Conservation (phyloP, 2,329 filamentous ascomycete genomes). For the Hirsutella minnesotensis region DNA sequence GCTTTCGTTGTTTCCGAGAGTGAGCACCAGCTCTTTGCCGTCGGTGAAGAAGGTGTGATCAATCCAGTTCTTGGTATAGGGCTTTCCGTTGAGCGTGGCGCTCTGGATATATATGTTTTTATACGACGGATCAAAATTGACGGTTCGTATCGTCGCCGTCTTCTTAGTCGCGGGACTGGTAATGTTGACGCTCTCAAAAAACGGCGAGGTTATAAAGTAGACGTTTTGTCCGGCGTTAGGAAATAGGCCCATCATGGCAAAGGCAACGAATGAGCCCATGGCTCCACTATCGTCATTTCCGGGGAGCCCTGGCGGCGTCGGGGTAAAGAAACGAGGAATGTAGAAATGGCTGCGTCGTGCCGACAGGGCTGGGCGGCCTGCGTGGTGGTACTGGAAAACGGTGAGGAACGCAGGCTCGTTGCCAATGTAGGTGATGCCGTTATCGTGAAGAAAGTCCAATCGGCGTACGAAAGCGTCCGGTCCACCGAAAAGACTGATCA, state of each 20-base stretch:
- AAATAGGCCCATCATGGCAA: slow-evolving; percentile 60
- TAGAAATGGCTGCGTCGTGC: slow-evolving; percentile 47
- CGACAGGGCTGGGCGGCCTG: slow-evolving; percentile 46
- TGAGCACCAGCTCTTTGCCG: slow-evolving; percentile 52
- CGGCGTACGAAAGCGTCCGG: slow-evolving; percentile 42
- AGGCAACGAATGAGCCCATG: slow-evolving; percentile 55
- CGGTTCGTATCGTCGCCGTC: slow-evolving; percentile 44
- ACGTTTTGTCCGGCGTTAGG: slow-evolving; percentile 58
- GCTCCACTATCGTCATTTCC: slow-evolving; percentile 62
- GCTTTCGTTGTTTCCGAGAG: slow-evolving; percentile 50
- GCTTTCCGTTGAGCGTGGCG: slow-evolving; percentile 47
- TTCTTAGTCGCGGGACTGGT: slow-evolving; percentile 45
- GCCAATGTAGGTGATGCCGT: slow-evolving; percentile 53
- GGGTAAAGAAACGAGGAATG: slow-evolving; percentile 52
- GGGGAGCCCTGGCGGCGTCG: slow-evolving; percentile 46
- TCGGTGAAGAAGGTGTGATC: slow-evolving; percentile 55
- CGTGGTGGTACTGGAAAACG: slow-evolving; percentile 60
- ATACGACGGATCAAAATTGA: slow-evolving; percentile 50
- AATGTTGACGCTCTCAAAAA: slow-evolving; percentile 49
- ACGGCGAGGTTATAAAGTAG: slow-evolving; percentile 58
- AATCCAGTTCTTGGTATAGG: slow-evolving; percentile 55
- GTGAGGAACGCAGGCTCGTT: slow-evolving; percentile 50
- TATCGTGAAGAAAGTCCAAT: slow-evolving; percentile 53
- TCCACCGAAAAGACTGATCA: slow-evolving; percentile 51
- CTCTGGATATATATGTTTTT: slow-evolving; percentile 52